Percentiles rank a stretch among this genome's conserved stretches.
These are phyloP conservation scores for Wickerhamiella qilinensis DNA, from an alignment of 805 yeast species.

Conservation along the genomic window DNA sequence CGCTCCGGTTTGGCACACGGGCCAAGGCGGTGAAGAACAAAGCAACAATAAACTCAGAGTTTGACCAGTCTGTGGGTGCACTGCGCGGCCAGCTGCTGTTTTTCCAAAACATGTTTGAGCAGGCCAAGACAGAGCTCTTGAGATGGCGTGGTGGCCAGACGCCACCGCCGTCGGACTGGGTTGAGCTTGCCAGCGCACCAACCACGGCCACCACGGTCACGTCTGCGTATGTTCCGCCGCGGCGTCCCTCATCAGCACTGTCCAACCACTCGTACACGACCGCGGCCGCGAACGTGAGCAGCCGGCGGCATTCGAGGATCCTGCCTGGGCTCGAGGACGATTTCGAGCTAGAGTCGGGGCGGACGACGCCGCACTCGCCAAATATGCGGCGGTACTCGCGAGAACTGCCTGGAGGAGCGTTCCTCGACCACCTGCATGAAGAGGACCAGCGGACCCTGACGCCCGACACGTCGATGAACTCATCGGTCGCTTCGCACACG, in stretches of 20 bases:
- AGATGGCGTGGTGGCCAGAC: constrained; percentile 19
- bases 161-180: not conserved
- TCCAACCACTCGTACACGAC: not conserved
- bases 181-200: not conserved
- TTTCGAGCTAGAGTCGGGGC: not conserved
- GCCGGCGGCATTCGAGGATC: not conserved
- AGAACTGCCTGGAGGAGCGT: no score
- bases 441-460: no score
- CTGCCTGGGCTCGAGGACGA: not conserved
- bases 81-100: not conserved
- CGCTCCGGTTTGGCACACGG: constrained; percentile 57
- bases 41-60: constrained; percentile 46
- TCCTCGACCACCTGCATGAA: no score
- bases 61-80: not conserved
- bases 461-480: constrained; percentile 3
- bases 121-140: constrained; percentile 27
- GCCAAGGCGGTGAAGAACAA: constrained; percentile 53
- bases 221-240: not conserved
- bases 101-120: not conserved
- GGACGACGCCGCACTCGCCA: no score
- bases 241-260: not conserved
- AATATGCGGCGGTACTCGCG: no score
- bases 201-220: not conserved
- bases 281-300: no score
- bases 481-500: not conserved